Percentiles rank a stretch among this genome's conserved stretches.
phyloP scores from a whole-genome alignment of 768 basidiomycete genomes.

The Amanita inopinata region DNA sequence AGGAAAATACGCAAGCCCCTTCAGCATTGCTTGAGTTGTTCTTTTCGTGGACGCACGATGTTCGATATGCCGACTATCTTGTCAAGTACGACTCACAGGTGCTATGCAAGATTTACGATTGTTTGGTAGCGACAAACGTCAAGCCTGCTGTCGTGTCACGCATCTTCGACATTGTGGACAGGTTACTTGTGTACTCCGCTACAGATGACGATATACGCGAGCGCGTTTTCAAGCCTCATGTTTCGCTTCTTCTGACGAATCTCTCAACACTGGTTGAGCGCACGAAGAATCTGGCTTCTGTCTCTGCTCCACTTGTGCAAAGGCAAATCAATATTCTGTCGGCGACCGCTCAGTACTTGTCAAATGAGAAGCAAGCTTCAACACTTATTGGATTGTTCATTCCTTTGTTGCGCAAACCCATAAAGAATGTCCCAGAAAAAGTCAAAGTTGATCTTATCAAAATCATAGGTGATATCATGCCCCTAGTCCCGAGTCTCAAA shows the following conservation, averaged over 20 bases:
- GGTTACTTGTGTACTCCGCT: constrained; percentile 46
- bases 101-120: constrained; percentile 73
- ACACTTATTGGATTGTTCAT: constrained; percentile 63
- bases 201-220: constrained; percentile 41
- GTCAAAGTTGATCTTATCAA: constrained; percentile 75
- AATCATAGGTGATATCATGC: constrained; percentile 57
- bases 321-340: constrained; percentile 80
- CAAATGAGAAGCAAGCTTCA: constrained; percentile 61
- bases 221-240: constrained; percentile 55
- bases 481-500: constrained; percentile 53
- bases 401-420: constrained; percentile 71
- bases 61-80: constrained; percentile 50
- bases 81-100: constrained; percentile 58
- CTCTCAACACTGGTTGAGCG: constrained; percentile 61
- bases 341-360: constrained; percentile 63
- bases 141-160: constrained; percentile 75
- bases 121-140: constrained; percentile 73
- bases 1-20: constrained; percentile 87
- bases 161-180: constrained; percentile 81
- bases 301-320: constrained; percentile 61
- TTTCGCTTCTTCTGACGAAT: constrained; percentile 61
- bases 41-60: constrained; percentile 58
- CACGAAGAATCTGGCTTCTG: constrained; percentile 36
- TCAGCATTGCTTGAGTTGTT: constrained; percentile 85
- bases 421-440: constrained; percentile 73